Conservation (phyloP, 257 asterid genomes). For the Solanum pennellii region DNA sequence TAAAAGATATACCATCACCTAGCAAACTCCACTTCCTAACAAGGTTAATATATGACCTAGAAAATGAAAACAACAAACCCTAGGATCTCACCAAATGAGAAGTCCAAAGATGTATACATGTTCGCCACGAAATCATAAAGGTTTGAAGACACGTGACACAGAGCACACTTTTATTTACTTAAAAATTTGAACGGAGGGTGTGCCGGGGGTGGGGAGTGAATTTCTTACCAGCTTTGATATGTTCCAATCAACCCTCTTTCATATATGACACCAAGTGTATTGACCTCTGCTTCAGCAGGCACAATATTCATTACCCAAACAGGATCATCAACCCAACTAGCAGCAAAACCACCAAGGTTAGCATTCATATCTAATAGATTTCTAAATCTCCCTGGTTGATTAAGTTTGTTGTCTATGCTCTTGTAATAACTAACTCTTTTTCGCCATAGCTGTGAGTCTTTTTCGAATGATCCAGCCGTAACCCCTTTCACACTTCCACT, state of each 20-base stretch:
- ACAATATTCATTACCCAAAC: slow-evolving; percentile 26
- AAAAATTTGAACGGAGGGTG: not conserved
- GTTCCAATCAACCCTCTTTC: slow-evolving; percentile 21
- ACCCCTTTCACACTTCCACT: slow-evolving; percentile 44
- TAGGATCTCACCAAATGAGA: not conserved
- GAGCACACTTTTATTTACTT: not conserved
- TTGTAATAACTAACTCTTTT: slow-evolving; percentile 61
- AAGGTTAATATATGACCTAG: not conserved
- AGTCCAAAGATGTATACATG: not conserved
- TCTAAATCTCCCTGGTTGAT: slow-evolving; percentile 17
- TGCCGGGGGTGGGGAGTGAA: not conserved
- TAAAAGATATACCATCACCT: not conserved
- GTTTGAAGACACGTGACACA: not conserved
- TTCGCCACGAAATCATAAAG: not conserved
- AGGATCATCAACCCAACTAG: slow-evolving; percentile 8
- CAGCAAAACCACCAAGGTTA: slow-evolving; percentile 21
- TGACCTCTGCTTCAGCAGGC: slow-evolving; percentile 5
- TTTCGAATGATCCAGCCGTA: slow-evolving; percentile 18
- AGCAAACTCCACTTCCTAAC: not conserved
- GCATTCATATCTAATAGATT: slow-evolving; percentile 22
- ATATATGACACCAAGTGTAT: slow-evolving; percentile 18
- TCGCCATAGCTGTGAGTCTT: slow-evolving; percentile 50
- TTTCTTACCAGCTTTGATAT: slow-evolving; percentile 10
- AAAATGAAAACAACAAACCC: not conserved
- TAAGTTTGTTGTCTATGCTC: slow-evolving; percentile 41